Conservation (phyloP, 1,284 basidiomycete genomes). For the Filobasidium uniguttulatum region DNA sequence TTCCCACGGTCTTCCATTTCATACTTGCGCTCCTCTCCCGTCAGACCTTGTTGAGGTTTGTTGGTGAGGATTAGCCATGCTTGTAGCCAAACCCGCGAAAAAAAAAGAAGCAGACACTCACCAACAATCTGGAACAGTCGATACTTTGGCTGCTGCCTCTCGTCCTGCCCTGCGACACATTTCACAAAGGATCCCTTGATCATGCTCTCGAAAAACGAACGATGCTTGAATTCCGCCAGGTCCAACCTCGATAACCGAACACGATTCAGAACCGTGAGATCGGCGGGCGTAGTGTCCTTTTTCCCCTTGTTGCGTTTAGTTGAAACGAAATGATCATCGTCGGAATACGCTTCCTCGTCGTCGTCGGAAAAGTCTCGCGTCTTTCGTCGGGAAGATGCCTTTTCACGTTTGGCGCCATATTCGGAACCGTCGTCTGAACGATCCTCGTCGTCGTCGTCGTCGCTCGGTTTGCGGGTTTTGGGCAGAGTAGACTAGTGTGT, state of each 20-base stretch:
- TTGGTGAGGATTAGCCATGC: too few relatives aligned
- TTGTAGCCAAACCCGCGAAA: neutral
- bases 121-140: constrained; percentile 12
- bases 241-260: constrained; percentile 7
- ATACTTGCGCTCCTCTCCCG: constrained; percentile 12
- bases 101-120: neutral
- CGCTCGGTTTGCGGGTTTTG: neutral
- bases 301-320: neutral
- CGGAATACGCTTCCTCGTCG: constrained; percentile 7
- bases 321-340: constrained; percentile 5
- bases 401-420: constrained; percentile 2
- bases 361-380: too few relatives aligned
- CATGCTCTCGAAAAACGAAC: constrained; percentile 14
- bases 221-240: constrained; percentile 14
- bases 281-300: neutral
- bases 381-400: constrained; percentile 2
- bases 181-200: constrained; percentile 14
- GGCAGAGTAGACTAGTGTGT: neutral
- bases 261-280: neutral
- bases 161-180: constrained; percentile 12
- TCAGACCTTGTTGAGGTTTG: constrained; percentile 7
- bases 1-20: constrained; percentile 12
- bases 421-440: neutral
- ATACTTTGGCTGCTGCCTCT: constrained; percentile 11
- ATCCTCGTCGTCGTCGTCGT: neutral